Percentiles rank a stretch among this genome's conserved stretches.
Conservation (phyloP, 2,329 filamentous ascomycete species). For the Colletotrichum noveboracense region DNA sequence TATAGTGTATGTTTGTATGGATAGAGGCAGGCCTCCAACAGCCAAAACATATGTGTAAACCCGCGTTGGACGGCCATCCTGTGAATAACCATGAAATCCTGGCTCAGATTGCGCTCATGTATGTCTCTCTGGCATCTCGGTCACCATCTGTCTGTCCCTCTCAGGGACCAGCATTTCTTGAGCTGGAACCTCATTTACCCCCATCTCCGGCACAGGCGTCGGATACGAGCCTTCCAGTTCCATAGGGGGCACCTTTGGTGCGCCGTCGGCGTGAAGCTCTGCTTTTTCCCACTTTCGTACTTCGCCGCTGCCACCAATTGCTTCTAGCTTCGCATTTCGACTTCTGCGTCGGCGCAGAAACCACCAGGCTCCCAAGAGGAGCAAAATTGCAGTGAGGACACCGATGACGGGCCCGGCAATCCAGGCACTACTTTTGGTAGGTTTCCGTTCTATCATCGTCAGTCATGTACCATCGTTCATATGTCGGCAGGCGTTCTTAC, state of each 20-base stretch:
- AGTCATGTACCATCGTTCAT: fast-evolving
- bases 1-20: too few species aligned
- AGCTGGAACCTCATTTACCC: not conserved
- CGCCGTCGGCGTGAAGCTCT: not conserved
- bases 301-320: not conserved
- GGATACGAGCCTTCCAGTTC: not conserved
- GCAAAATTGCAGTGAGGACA: not conserved
- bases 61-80: not conserved
- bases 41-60: fast-evolving
- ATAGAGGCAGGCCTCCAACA: not conserved
- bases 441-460: not conserved
- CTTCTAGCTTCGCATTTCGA: not conserved
- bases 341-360: not conserved
- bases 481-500: fast-evolving
- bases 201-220: not conserved
- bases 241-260: not conserved
- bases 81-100: fast-evolving
- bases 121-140: not conserved
- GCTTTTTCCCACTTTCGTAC: not conserved
- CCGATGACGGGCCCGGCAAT: not conserved
- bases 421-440: not conserved
- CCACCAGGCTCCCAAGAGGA: not conserved
- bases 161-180: not conserved
- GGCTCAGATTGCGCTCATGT: not conserved
- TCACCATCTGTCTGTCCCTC: not conserved